phyloP scores from a whole-genome alignment of 306 rosid genomes.

The Mucuna pruriens region DNA sequence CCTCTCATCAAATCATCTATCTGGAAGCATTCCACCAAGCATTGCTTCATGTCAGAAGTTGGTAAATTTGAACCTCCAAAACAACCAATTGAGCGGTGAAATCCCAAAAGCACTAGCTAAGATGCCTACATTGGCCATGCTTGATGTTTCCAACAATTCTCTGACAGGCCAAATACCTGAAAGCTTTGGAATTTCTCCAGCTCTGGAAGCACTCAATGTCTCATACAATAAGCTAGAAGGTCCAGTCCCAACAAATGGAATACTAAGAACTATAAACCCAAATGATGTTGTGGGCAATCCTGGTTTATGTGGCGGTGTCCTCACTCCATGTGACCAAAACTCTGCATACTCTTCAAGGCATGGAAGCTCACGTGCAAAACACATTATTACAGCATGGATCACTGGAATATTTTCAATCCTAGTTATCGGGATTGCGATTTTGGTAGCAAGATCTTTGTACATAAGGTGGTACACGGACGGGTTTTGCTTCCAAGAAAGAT shows the following conservation, averaged over 20 bases:
- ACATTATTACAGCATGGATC: slow-evolving; percentile 66
- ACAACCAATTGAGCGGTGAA: slow-evolving; percentile 72
- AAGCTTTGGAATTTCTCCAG: slow-evolving; percentile 86
- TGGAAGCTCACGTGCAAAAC: slow-evolving; percentile 55
- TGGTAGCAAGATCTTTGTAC: slow-evolving; percentile 62
- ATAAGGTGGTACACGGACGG: slow-evolving; percentile 76
- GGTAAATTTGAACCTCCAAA: slow-evolving; percentile 83
- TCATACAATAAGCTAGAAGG: slow-evolving; percentile 88
- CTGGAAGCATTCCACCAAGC: slow-evolving; percentile 80
- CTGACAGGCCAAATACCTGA: slow-evolving; percentile 82
- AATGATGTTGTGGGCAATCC: slow-evolving; percentile 75
- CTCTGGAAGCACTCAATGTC: slow-evolving; percentile 80
- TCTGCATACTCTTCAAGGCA: slow-evolving; percentile 50
- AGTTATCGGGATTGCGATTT: slow-evolving; percentile 53
- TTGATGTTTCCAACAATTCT: slow-evolving; percentile 95
- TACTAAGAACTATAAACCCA: slow-evolving; percentile 80
- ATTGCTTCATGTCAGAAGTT: slow-evolving; percentile 89
- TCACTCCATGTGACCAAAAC: slow-evolving; percentile 67
- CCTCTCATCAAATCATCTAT: slow-evolving; percentile 76
- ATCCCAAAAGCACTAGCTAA: slow-evolving; percentile 75
- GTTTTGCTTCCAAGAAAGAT: slow-evolving; percentile 63
- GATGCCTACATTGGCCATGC: slow-evolving; percentile 84
- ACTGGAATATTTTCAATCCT: slow-evolving; percentile 71
- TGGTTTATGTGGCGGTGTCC: slow-evolving; percentile 79
- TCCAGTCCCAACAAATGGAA: slow-evolving; percentile 82